phyloP scores from a whole-genome alignment of 2,329 filamentous ascomycete species.

The Coniochaeta prunicola region DNA sequence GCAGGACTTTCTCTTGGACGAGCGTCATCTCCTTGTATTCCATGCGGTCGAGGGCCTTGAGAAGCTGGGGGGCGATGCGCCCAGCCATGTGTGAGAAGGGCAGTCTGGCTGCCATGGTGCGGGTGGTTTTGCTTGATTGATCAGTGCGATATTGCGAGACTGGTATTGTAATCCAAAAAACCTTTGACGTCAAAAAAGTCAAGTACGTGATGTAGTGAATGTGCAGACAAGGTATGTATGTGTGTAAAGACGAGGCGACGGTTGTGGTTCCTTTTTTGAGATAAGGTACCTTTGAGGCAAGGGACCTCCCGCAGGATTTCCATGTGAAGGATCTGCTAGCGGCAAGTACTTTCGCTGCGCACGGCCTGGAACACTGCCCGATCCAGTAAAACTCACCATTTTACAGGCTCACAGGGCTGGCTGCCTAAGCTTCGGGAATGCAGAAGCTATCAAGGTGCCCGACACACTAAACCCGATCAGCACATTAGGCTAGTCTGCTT shows the following conservation, averaged over 20 bases:
- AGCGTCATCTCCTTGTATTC: conserved; percentile 38
- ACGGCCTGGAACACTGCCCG: neutral
- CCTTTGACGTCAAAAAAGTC: neutral
- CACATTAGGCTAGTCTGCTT: too few relatives aligned
- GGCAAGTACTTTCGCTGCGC: neutral
- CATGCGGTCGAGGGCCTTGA: conserved; percentile 12
- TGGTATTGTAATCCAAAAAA: neutral
- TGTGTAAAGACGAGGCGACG: neutral
- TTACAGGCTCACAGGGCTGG: too few relatives aligned
- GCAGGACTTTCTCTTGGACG: conserved; percentile 45
- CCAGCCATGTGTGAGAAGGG: conserved; percentile 12
- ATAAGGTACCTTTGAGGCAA: neutral
- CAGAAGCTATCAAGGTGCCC: too few relatives aligned
- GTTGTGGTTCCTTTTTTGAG: neutral
- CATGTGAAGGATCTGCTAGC: neutral
- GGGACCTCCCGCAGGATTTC: neutral
- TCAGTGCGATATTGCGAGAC: neutral
- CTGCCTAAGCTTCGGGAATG: too few relatives aligned
- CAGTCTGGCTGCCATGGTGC: conserved; percentile 1
- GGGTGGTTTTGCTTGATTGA: neutral
- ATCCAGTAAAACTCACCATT: neutral
- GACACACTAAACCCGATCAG: too few relatives aligned
- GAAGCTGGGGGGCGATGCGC: conserved; percentile 13
- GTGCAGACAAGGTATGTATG: neutral
- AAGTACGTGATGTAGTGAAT: neutral